phyloP scores from a whole-genome alignment of 805 yeast species.

The Kuraishia ogatae region DNA sequence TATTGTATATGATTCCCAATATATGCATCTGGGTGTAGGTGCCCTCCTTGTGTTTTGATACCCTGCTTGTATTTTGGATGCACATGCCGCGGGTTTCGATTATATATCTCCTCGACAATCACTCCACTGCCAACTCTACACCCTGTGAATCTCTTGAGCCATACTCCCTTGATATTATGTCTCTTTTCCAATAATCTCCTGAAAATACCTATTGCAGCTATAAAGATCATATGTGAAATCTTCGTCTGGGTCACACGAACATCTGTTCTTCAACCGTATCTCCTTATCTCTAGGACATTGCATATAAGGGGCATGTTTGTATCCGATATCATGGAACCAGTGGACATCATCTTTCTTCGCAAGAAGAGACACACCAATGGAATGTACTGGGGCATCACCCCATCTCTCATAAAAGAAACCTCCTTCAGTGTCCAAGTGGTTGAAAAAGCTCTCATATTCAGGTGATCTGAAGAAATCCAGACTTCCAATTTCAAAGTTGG shows the following conservation, averaged over 20 bases:
- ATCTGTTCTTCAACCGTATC: conserved; percentile 11
- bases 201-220: conserved; percentile 6
- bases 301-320: conserved; percentile 23
- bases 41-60: too few species aligned
- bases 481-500: conserved; percentile 69
- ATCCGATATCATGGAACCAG: conserved; percentile 25
- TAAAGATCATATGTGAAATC: conserved; percentile 14
- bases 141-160: too few species aligned
- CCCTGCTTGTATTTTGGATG: too few species aligned
- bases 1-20: too few species aligned
- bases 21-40: too few species aligned
- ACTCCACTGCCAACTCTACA: too few species aligned
- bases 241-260: conserved; percentile 20
- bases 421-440: conserved; percentile 56
- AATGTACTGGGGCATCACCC: conserved; percentile 68
- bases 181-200: conserved; percentile 4
- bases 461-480: conserved; percentile 53
- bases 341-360: conserved; percentile 15
- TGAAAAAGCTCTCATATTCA: conserved; percentile 50
- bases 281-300: conserved; percentile 21
- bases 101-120: too few species aligned
- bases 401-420: conserved; percentile 85
- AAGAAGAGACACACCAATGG: conserved; percentile 32
- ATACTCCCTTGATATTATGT: not conserved
- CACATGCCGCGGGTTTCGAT: too few species aligned